phyloP scores from a whole-genome alignment of 2,329 filamentous ascomycete genomes.

The Hypomyces perniciosus region DNA sequence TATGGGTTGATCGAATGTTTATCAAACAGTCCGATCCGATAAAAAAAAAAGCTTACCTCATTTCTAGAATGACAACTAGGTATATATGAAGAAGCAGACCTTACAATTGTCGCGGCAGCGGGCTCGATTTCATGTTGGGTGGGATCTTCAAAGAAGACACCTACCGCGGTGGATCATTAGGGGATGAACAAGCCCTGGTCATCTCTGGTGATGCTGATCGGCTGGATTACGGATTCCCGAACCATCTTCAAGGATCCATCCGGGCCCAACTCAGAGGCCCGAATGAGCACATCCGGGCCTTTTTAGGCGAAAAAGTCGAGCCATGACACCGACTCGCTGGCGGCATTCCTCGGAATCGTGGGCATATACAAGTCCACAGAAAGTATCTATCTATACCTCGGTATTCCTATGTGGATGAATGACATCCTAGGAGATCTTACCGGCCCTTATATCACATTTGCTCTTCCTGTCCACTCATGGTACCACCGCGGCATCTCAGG shows the following conservation, averaged over 20 bases:
- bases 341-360: constrained; percentile 9
- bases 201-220: constrained; percentile 4
- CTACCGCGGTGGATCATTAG: neutral
- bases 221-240: constrained; percentile 7
- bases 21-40: constrained; percentile 38
- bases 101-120: constrained; percentile 6
- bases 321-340: constrained; percentile 3
- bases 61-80: constrained; percentile 7
- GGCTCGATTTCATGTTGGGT: constrained; percentile 5
- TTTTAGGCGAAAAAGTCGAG: constrained; percentile 5
- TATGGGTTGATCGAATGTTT: constrained; percentile 43
- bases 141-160: constrained; percentile 7
- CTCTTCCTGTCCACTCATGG: constrained; percentile 9
- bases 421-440: constrained; percentile 4
- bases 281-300: constrained; percentile 10
- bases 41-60: constrained; percentile 22
- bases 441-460: constrained; percentile 8
- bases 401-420: constrained; percentile 8
- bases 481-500: constrained; percentile 7
- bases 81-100: constrained; percentile 8
- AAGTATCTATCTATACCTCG: constrained; percentile 7
- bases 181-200: neutral
- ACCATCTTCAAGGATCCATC: neutral
- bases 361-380: constrained; percentile 8
- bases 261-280: neutral